These are phyloP conservation scores for Colletotrichum tamarilloi DNA, from an alignment of 2,329 filamentous ascomycete genomes.

Conservation along the genomic window DNA sequence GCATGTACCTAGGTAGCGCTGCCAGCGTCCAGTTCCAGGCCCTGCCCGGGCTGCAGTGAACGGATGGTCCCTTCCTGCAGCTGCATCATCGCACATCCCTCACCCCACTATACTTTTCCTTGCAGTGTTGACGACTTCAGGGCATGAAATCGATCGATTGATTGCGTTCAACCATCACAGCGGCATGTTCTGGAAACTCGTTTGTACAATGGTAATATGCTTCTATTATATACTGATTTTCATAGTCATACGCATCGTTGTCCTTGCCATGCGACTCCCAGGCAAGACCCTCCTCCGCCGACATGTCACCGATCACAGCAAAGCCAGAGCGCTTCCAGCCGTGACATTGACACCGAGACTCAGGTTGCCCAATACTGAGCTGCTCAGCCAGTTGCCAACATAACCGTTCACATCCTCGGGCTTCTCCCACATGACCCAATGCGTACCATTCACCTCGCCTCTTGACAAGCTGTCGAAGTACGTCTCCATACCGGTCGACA, in stretches of 20 bases:
- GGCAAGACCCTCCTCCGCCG: background rate
- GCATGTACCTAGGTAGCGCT: too few species aligned
- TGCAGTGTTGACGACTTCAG: background rate
- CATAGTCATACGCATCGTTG: background rate
- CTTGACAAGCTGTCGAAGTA: conserved; percentile 70
- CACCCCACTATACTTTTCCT: background rate
- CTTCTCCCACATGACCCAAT: conserved; percentile 82
- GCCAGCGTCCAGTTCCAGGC: too few species aligned
- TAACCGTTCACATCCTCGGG: conserved; percentile 70
- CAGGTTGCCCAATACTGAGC: conserved; percentile 17
- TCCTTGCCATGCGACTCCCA: background rate
- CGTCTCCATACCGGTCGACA: conserved; percentile 75
- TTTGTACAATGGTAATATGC: background rate
- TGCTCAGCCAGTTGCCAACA: conserved; percentile 16
- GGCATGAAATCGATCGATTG: background rate
- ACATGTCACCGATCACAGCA: background rate
- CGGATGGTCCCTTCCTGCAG: too few species aligned
- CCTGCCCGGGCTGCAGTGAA: too few species aligned
- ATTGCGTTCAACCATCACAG: background rate
- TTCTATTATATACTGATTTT: background rate
- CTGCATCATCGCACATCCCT: background rate
- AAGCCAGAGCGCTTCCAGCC: background rate
- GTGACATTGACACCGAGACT: conserved; percentile 15
- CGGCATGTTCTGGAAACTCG: background rate
- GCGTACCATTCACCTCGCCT: conserved; percentile 69